A percentile compares a stretch with the other conserved stretches of the same genome.
Evolutionary conservation across 441 rosid species (phyloP).

Genomic region (Bocquillonia castaneifolia): DNA sequence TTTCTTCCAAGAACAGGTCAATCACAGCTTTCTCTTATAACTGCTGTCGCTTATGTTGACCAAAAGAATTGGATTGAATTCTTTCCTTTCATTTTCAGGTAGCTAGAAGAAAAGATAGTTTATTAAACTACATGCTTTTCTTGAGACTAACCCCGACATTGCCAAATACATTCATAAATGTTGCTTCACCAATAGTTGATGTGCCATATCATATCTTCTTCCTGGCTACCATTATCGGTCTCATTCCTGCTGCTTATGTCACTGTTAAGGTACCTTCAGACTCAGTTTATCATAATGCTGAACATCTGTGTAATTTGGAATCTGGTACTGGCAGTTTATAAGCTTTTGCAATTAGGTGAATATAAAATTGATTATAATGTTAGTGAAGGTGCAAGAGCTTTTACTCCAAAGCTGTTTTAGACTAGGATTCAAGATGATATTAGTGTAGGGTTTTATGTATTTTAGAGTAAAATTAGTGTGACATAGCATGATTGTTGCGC

Average conservation of each 20-base stretch:
- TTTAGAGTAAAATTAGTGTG: neutral
- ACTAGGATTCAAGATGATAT: neutral
- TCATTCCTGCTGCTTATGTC: slow-evolving; percentile 83
- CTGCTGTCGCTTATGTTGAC: slow-evolving; percentile 2
- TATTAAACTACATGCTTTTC: slow-evolving; percentile 87
- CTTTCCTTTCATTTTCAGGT: slow-evolving; percentile 42
- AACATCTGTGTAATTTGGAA: neutral
- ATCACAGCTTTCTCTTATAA: neutral
- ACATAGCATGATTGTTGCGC: slow-evolving; percentile 17
- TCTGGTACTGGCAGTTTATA: too few relatives aligned
- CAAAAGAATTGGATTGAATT: slow-evolving; percentile 4
- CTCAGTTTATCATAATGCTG: neutral
- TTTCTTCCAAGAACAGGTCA: slow-evolving; percentile 85
- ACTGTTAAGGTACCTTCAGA: slow-evolving; percentile 63
- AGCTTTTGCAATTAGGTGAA: too few relatives aligned
- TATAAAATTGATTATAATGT: too few relatives aligned
- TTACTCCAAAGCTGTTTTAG: too few relatives aligned
- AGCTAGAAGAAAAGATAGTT: slow-evolving; percentile 54
- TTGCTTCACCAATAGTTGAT: slow-evolving; percentile 87
- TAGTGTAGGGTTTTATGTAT: neutral
- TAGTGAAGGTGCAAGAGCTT: too few relatives aligned
- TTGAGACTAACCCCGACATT: slow-evolving; percentile 83
- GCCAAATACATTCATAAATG: slow-evolving; percentile 83
- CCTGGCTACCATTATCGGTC: slow-evolving; percentile 67
- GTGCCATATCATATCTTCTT: slow-evolving; percentile 86